Evolutionary conservation across 1,284 basidiomycete species (phyloP).

Genomic region (Pyrrhoderma lamaoense): DNA sequence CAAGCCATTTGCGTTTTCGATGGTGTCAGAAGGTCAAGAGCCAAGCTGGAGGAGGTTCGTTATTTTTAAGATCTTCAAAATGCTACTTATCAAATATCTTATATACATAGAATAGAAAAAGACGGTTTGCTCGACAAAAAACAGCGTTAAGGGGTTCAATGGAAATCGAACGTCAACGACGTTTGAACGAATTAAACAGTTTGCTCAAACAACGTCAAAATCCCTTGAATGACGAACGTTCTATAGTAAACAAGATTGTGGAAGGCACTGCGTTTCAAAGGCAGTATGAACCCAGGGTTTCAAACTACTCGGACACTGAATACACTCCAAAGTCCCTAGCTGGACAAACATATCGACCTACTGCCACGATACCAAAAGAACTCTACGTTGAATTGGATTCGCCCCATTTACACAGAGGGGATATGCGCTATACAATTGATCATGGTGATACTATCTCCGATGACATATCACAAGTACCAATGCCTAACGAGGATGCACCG

Average conservation of each 20-base stretch:
- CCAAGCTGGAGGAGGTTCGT: constrained; percentile 62
- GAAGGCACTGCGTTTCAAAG: no score
- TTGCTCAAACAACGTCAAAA: constrained; percentile 32
- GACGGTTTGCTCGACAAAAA: constrained; percentile 41
- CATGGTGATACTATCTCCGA: no score
- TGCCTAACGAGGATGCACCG: no score
- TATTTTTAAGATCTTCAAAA: constrained; percentile 15
- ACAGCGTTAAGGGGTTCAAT: constrained; percentile 42
- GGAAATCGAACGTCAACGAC: constrained; percentile 43
- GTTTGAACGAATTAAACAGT: constrained; percentile 39
- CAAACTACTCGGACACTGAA: no score
- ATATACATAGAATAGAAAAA: constrained; percentile 26
- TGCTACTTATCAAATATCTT: constrained; percentile 19
- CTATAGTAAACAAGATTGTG: neutral
- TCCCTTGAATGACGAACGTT: constrained; percentile 29
- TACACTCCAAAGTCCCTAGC: no score
- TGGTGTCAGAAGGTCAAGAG: constrained; percentile 55
- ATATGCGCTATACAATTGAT: no score
- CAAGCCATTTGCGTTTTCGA: constrained; percentile 71
- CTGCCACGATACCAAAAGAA: no score
- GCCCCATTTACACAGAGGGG: no score
- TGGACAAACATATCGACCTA: no score
- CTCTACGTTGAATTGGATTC: no score
- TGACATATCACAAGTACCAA: no score
- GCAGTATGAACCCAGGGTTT: no score